Evolutionary conservation across 2,329 filamentous ascomycete genomes (phyloP).

Genomic region (Catunica adiposa): DNA sequence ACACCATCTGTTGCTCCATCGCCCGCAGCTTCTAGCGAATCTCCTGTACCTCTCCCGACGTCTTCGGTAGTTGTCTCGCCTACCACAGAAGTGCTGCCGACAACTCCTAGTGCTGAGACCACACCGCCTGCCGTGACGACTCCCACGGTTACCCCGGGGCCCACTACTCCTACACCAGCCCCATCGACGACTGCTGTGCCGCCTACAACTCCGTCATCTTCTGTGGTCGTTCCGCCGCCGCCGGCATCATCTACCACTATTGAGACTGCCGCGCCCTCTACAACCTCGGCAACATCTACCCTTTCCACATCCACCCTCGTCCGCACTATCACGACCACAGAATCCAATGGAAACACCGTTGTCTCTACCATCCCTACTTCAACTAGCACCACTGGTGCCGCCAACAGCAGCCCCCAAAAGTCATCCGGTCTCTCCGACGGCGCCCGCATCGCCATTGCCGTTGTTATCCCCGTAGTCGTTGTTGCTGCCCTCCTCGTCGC

Average conservation of each 20-base stretch:
- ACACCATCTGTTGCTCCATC: no score
- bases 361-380: conserved; percentile 15
- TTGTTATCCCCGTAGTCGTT: conserved; percentile 81
- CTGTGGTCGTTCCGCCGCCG: conserved; percentile 5
- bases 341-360: conserved; percentile 1
- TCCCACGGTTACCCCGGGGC: not conserved
- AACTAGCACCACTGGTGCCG: conserved; percentile 19
- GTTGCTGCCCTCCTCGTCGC: conserved; percentile 66
- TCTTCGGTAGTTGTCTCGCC: no score
- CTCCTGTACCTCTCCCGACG: no score
- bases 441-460: conserved; percentile 75
- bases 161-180: conserved; percentile 7
- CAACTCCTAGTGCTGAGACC: not conserved
- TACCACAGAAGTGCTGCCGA: no score
- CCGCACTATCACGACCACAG: conserved; percentile 17
- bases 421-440: conserved; percentile 36
- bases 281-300: conserved; percentile 6
- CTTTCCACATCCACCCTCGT: conserved; percentile 16
- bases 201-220: conserved; percentile 15
- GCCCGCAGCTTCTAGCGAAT: no score
- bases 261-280: conserved; percentile 8
- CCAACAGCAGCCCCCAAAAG: conserved; percentile 17
- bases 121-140: not conserved
- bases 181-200: conserved; percentile 5
- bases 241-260: conserved; percentile 13